These are phyloP conservation scores for Citrus mangshanensis DNA, from an alignment of 345 rosid genomes.

Conservation along the genomic window DNA sequence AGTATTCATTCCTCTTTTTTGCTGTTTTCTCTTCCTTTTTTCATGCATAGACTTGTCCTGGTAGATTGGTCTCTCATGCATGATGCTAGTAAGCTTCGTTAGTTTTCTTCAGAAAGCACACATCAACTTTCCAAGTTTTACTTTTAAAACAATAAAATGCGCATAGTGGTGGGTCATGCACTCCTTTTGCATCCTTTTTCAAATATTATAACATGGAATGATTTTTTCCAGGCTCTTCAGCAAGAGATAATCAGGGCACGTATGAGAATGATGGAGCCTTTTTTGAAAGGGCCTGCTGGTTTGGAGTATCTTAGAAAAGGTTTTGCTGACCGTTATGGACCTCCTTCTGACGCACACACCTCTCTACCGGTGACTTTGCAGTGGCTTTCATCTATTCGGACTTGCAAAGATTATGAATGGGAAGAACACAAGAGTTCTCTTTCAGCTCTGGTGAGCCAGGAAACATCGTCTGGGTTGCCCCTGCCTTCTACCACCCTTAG, in stretches of 20 bases:
- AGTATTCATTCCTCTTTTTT: neutral
- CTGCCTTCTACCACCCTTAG: conserved; percentile 55
- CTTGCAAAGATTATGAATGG: conserved; percentile 64
- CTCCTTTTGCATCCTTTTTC: neutral
- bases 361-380: conserved; percentile 49
- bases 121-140: too few relatives aligned
- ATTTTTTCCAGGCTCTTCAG: conserved; percentile 53
- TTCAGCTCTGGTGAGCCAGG: conserved; percentile 38
- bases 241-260: conserved; percentile 74
- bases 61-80: too few relatives aligned
- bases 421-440: conserved; percentile 58
- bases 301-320: conserved; percentile 66
- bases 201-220: neutral
- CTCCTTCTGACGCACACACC: conserved; percentile 43
- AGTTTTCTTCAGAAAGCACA: too few relatives aligned
- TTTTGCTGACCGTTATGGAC: conserved; percentile 56
- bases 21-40: neutral
- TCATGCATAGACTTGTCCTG: neutral
- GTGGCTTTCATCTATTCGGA: conserved; percentile 63
- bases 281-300: conserved; percentile 81
- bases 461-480: conserved; percentile 38
- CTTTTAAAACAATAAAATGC: neutral
- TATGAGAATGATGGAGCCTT: conserved; percentile 67
- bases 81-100: too few relatives aligned
- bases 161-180: neutral